phyloP scores from a whole-genome alignment of 345 rosid genomes.

The Eucalyptus pauciflora region DNA sequence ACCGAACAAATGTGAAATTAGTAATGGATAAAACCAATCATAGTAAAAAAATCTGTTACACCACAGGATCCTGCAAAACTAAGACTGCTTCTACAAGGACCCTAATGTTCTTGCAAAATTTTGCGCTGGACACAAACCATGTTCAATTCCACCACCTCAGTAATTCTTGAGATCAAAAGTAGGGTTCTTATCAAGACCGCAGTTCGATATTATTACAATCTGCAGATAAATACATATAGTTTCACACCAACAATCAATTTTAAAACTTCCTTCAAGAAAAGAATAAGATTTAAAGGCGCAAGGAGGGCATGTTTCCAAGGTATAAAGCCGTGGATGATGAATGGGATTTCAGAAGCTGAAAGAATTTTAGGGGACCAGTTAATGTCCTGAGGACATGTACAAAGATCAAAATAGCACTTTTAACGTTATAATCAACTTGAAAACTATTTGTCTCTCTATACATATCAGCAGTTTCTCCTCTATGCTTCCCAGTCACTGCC shows the following conservation, averaged over 20 bases:
- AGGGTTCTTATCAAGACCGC: not conserved
- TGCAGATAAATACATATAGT: not conserved
- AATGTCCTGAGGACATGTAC: not conserved
- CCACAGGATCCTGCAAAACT: not conserved
- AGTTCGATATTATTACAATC: not conserved
- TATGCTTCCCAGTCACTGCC: too few species aligned
- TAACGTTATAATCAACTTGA: too few species aligned
- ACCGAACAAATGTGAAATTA: not conserved
- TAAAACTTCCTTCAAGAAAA: not conserved
- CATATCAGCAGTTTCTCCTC: too few species aligned
- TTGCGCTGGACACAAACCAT: not conserved
- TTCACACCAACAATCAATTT: not conserved
- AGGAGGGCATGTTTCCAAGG: not conserved
- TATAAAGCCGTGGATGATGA: not conserved
- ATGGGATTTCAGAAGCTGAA: not conserved
- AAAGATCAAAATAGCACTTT: not conserved
- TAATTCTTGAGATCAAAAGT: not conserved
- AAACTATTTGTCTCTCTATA: too few species aligned
- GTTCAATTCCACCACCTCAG: not conserved
- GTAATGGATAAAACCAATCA: not conserved
- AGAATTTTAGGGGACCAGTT: not conserved
- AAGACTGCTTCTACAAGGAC: not conserved
- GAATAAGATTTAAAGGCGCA: not conserved
- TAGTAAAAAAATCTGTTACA: not conserved
- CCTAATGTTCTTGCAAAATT: not conserved